Evolutionary conservation across 139 green algal genomes (phyloP).

Genomic region (Chlorella sorokiniana): DNA sequence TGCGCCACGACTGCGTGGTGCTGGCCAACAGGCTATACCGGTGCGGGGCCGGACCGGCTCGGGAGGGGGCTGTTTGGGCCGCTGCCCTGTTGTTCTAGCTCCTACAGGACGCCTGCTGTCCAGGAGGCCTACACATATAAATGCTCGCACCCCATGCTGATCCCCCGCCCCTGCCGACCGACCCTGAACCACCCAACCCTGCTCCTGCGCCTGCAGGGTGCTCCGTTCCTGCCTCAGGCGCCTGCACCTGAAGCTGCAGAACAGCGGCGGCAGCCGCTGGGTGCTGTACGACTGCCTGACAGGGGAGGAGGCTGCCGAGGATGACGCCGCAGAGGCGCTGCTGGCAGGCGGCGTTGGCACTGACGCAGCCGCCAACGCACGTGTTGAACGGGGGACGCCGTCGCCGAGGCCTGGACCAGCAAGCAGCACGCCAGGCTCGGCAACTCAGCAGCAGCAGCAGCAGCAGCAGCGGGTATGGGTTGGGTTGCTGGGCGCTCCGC

Average conservation of each 20-base stretch:
- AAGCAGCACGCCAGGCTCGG: neutral
- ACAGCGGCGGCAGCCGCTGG: neutral
- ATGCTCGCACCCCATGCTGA: no score
- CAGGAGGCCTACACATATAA: no score
- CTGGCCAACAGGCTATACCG: conserved; percentile 59
- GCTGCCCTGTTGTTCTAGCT: no score
- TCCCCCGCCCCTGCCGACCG: no score
- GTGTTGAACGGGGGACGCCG: no score
- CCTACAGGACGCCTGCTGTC: no score
- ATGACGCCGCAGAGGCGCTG: conserved; percentile 7
- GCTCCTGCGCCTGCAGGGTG: no score
- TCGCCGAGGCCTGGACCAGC: neutral
- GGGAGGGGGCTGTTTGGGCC: neutral
- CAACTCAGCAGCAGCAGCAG: conserved; percentile 7
- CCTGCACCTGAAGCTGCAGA: conserved; percentile 7
- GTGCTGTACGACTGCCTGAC: neutral
- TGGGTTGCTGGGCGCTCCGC: neutral
- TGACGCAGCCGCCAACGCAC: neutral
- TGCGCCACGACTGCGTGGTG: conserved; percentile 74
- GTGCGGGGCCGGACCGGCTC: neutral
- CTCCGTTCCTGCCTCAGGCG: conserved; percentile 8
- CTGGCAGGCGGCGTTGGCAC: neutral
- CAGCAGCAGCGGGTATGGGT: conserved; percentile 22
- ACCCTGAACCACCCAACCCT: no score
- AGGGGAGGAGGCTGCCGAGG: neutral